phyloP scores from a whole-genome alignment of 306 rosid genomes.

The Benincasa hispida region DNA sequence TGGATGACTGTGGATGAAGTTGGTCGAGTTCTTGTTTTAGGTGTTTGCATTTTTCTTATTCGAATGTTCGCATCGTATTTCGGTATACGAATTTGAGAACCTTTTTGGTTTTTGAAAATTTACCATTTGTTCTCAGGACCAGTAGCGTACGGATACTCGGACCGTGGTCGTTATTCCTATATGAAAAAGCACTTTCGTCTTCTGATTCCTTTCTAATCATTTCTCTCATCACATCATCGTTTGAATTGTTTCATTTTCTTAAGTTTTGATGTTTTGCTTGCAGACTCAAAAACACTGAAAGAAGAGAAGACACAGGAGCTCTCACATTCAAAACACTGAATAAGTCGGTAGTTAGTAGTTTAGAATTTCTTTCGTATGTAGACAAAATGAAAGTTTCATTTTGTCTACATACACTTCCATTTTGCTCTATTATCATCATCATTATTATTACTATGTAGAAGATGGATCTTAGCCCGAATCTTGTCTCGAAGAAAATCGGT shows the following conservation, averaged over 20 bases:
- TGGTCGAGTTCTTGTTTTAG: constrained; percentile 78
- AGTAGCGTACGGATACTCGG: constrained; percentile 68
- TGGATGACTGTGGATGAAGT: constrained; percentile 82
- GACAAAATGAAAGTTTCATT: too few species aligned
- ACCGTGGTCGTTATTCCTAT: constrained; percentile 46
- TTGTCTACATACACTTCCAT: not conserved
- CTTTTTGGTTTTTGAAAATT: not conserved
- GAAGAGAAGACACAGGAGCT: constrained; percentile 82
- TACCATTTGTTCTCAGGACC: constrained; percentile 33
- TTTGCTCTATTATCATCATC: not conserved
- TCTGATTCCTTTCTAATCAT: not conserved
- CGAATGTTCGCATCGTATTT: not conserved
- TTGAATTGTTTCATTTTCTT: not conserved
- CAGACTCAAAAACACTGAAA: constrained; percentile 80
- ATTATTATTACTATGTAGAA: not conserved
- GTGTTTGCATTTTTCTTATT: not conserved
- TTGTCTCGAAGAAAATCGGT: not conserved
- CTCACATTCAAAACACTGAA: constrained; percentile 63
- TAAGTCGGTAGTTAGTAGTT: constrained; percentile 21
- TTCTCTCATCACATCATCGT: not conserved
- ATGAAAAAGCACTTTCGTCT: constrained; percentile 43
- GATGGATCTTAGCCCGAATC: not conserved
- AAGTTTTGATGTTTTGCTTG: constrained; percentile 6
- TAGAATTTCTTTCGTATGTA: not conserved
- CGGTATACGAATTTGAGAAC: not conserved